Conservation (phyloP, 306 rosid species). For the Datisca glomerata region DNA sequence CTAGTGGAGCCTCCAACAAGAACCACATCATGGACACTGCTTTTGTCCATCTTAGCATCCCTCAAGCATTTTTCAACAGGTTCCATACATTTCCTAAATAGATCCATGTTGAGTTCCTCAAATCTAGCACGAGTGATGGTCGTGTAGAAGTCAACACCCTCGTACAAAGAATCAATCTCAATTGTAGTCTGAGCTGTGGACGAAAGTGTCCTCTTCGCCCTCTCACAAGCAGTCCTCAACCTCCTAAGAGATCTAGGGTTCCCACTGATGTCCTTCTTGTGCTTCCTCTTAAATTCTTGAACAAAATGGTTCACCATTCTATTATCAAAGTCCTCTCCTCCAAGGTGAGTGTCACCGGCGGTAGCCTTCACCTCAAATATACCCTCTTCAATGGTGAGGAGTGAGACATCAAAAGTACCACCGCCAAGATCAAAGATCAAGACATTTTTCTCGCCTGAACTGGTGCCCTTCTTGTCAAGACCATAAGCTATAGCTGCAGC, state of each 20-base stretch:
- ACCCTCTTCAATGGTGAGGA: slow-evolving; percentile 64
- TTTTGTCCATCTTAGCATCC: slow-evolving; percentile 70
- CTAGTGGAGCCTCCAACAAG: slow-evolving; percentile 73
- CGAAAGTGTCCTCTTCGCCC: slow-evolving; percentile 61
- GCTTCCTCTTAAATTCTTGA: slow-evolving; percentile 58
- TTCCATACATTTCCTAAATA: slow-evolving; percentile 65
- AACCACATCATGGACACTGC: slow-evolving; percentile 38
- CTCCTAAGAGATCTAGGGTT: slow-evolving; percentile 51
- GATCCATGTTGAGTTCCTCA: slow-evolving; percentile 66
- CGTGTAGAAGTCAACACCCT: slow-evolving; percentile 52
- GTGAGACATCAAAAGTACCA: slow-evolving; percentile 68
- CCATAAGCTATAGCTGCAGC: slow-evolving; percentile 74
- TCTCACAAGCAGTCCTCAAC: slow-evolving; percentile 54
- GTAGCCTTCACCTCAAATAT: slow-evolving; percentile 75
- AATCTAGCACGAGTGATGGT: slow-evolving; percentile 57
- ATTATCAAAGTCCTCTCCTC: slow-evolving; percentile 66
- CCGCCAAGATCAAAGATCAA: slow-evolving; percentile 59
- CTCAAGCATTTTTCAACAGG: slow-evolving; percentile 60
- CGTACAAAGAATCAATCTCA: slow-evolving; percentile 46
- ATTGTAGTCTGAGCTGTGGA: slow-evolving; percentile 69
- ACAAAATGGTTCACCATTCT: slow-evolving; percentile 63
- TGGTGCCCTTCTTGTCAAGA: slow-evolving; percentile 48
- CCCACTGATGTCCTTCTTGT: slow-evolving; percentile 48
- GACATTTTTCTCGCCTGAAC: slow-evolving; percentile 52
- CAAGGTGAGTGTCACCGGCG: slow-evolving; percentile 68